phyloP scores from a whole-genome alignment of 192 early-diverging fungal genomes.

The Entomortierella beljakovae region DNA sequence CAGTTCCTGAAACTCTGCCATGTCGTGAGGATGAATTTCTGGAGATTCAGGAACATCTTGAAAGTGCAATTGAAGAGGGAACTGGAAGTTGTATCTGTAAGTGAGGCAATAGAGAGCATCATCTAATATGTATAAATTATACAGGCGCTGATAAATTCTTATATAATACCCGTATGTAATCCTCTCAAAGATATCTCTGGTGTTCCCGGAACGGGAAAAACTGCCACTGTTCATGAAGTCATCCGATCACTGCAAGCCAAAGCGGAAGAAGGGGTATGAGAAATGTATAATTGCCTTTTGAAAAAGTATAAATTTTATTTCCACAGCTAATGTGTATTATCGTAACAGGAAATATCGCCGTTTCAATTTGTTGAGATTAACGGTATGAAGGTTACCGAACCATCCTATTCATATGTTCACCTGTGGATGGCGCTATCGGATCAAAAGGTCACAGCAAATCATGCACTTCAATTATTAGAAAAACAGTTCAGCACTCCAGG shows the following conservation, averaged over 20 bases:
- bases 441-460: conserved; percentile 73
- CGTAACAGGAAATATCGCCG: conserved; percentile 65
- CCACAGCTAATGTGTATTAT: not conserved
- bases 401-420: conserved; percentile 84
- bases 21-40: conserved; percentile 94
- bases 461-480: conserved; percentile 84
- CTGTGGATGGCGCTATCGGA: conserved; percentile 82
- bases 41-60: conserved; percentile 79
- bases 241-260: conserved; percentile 76
- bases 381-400: conserved; percentile 96
- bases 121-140: too few relatives aligned
- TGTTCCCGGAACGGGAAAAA: conserved; percentile 98
- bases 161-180: too few relatives aligned
- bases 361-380: conserved; percentile 97
- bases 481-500: conserved; percentile 71
- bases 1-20: conserved; percentile 91
- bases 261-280: conserved; percentile 65
- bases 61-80: conserved; percentile 84
- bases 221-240: conserved; percentile 91
- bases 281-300: not conserved
- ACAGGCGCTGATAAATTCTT: too few relatives aligned
- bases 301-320: not conserved
- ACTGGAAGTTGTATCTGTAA: conserved; percentile 89
- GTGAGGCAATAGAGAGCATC: too few relatives aligned
- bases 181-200: conserved; percentile 84